phyloP scores from a whole-genome alignment of 2,329 filamentous ascomycete genomes.

The Colletotrichum sp. region DNA sequence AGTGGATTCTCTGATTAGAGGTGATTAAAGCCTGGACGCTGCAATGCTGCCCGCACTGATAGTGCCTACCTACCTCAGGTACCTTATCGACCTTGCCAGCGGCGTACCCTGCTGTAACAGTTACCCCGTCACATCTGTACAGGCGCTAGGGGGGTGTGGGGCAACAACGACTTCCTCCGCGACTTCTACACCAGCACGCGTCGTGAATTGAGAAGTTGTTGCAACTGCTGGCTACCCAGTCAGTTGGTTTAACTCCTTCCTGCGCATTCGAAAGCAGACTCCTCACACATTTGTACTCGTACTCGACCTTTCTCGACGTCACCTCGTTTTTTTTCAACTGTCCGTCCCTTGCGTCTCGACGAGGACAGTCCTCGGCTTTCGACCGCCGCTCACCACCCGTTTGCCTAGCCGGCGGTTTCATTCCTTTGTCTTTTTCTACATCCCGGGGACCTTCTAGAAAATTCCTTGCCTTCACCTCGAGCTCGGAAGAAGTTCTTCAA shows the following conservation, averaged over 20 bases:
- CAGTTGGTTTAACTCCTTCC: not conserved
- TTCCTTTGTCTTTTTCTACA: not conserved
- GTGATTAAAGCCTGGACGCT: not conserved
- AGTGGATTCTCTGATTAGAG: not conserved
- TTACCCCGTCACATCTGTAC: not conserved
- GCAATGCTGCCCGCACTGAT: not conserved
- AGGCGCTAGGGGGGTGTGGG: not conserved
- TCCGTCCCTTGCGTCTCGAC: not conserved
- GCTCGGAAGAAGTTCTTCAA: not conserved
- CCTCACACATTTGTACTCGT: not conserved
- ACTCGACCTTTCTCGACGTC: not conserved
- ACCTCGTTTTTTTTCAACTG: not conserved
- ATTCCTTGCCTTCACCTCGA: not conserved
- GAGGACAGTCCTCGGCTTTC: not conserved
- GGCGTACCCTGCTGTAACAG: not conserved
- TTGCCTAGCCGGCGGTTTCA: not conserved
- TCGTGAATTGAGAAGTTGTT: not conserved
- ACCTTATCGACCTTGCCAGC: not conserved
- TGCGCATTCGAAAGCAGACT: not conserved
- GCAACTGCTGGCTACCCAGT: not conserved
- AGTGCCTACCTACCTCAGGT: not conserved
- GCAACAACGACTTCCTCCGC: not conserved
- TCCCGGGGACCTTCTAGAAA: not conserved
- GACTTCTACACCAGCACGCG: not conserved
- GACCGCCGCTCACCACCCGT: not conserved